These are phyloP conservation scores for Gossypium anomalum DNA, from an alignment of 345 rosid genomes.

Conservation along the genomic window DNA sequence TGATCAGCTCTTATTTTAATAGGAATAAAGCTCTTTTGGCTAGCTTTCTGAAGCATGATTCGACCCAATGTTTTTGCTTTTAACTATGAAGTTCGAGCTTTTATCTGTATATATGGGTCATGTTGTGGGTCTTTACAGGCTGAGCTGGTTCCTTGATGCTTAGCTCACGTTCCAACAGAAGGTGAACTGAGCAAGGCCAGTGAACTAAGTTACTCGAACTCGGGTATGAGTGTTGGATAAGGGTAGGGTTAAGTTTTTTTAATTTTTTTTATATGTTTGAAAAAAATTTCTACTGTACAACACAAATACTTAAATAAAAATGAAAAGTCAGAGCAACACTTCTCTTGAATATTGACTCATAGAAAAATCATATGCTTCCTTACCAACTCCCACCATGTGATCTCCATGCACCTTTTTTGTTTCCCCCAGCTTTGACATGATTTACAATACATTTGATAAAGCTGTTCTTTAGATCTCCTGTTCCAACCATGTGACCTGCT, in stretches of 20 bases:
- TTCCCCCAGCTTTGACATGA: constrained; percentile 9
- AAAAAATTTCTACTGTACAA: not conserved
- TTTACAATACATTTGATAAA: constrained; percentile 7
- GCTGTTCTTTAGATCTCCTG: not conserved
- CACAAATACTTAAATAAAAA: too few species aligned
- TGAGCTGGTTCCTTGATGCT: constrained; percentile 5
- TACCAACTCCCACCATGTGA: constrained; percentile 29
- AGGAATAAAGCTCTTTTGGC: not conserved
- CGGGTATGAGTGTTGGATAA: not conserved
- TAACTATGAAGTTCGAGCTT: constrained; percentile 4
- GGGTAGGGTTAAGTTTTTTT: not conserved
- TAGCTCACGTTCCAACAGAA: not conserved
- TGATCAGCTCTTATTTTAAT: constrained; percentile 1
- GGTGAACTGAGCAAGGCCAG: not conserved
- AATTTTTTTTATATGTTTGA: not conserved
- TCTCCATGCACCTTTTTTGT: constrained; percentile 12
- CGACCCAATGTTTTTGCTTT: not conserved
- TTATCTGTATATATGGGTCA: constrained; percentile 2
- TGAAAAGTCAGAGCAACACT: not conserved
- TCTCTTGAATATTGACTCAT: not conserved
- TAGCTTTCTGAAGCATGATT: not conserved
- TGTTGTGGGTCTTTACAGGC: not conserved
- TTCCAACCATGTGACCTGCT: constrained; percentile 19
- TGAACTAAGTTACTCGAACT: too few species aligned
- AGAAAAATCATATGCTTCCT: constrained; percentile 11